Evolutionary conservation across 192 early-diverging fungal genomes (phyloP), one percentile per base, ranked within the genome.

Genomic region (Lunasporangiospora selenospora): DNA sequence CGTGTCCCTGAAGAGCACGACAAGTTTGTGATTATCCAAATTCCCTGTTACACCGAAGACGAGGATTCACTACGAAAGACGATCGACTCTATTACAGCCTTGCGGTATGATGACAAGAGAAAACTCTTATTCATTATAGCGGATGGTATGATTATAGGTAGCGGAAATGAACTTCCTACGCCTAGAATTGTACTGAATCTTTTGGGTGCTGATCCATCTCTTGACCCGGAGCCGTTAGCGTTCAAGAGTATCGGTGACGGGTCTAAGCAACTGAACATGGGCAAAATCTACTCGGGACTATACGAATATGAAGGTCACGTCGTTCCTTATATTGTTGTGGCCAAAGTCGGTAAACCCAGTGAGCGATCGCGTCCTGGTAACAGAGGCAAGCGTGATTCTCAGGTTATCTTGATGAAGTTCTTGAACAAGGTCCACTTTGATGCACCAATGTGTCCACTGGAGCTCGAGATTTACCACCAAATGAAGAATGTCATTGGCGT

Each of bases 401-500:
- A 98, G 80, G 83, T 98, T 64, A 86, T 97, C 48, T 77, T 95
- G 50, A 98, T 98, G 90, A 83, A 86, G 46, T 98, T 97, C 83
- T 77, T 98, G 41, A 94, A 89, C 69, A 87, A 88, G 54, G 95
- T 98, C 31, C 92, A 96, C 75, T 96, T 93, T 78, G 91, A 96
- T 55, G 67, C 88, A 30, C 81, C 87, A 36, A 97, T 98, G 95
- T 82, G 87, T 48, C 93, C 94, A 8, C 81, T 98, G n/a, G 94
- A 98, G 75, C 83, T 97, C 43, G 95, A 98, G 70, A 88, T 98
- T 51, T 98, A 91, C 79, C 93, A 97, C 77, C 94, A 96, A 67
- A 94, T 98, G 81, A 95, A 95, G 80, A 90, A 97, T 63, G 89
- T 97, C 26, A 97, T 98, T 70, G 96, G 96, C 33, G 91, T 98